Evolutionary conservation across 2,329 filamentous ascomycete genomes (phyloP), one percentile per base, ranked within the genome.

Genomic region (Paraphoma sp.): DNA sequence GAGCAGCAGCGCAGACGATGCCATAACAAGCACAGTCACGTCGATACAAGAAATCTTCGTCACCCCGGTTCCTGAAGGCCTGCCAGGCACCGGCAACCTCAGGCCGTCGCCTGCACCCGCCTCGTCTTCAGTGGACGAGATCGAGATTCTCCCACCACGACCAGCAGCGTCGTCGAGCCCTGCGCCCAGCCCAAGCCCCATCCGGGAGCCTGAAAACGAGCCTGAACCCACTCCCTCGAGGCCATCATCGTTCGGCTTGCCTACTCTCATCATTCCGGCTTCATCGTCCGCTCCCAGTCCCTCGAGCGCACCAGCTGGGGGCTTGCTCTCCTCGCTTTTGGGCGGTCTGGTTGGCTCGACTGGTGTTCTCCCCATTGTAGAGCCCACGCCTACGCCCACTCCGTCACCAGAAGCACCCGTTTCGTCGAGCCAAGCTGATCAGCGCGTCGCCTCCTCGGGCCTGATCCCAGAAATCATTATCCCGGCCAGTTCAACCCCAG

Each of bases 281-380:
- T 23, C 56, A 23, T 47, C 49, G 1, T 53, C 58, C 2, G 30
- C 54, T 17, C 40, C 8, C 16, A 28, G 46, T 33, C 4, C n/a
- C 46, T 40, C 31, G 4, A 52, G 48, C 18, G 9, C 7, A 8
- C 51, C 44, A 14, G 43, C 47, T 40, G 56, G 54, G 9, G 52
- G 52, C 23, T 45, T 59, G 9, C 51, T 57, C 5, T 56, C 63
- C 3, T 58, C 60, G 17, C 51, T 68, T 28, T 41, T 63, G 1
- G 60, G 58, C 9, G 58, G 57, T 3, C 49, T 69, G 16, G 50
- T 68, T 40, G 65, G 60, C 16, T 65, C 67, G 10, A 67, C 68
- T 9, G 66, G 63, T 28, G 57, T 56, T 40, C 49, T 64, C 16
- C 40, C 64, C 40, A 51, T 67, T 46, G 55, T 67, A 5, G 62